Base-by-base conservation (phyloP, 176 grass and related monocot genomes). In the Aegilops speltoides region DNA sequence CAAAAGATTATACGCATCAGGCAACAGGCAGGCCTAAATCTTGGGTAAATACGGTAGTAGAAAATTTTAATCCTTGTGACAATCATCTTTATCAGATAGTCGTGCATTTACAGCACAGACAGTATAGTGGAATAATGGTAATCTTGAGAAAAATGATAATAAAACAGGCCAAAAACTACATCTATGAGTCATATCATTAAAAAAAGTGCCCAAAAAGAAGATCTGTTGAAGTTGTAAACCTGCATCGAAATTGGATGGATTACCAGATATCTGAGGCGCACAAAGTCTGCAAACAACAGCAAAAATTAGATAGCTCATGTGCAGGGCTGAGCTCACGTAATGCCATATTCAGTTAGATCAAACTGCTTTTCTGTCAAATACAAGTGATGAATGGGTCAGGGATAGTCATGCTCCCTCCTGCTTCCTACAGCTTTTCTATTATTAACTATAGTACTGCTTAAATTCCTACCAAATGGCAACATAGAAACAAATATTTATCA, bases 111-210 rank as follows among this genome's bases (percentile, higher is more conserved):
- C 79, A 82, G 50, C 19, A 82, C 45, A 32, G 33, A 23, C 7
- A 68, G 6, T 82, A 56, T 32, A 76, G 45, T 26, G 17, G 74
- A 32, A 52, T 82, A 22, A 68, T 50, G 79, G 41, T 34, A 52
- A 82, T 23, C 19, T 23, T 68, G 19, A 68, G 40, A 50, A 67
- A 80, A 52, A 32, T 31, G 63, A 43, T 26, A 68, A 68, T 22
- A 68, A n/a, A 19, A 68, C 67, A 81, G 26, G 64, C 64, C 63
- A 68, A 81, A 50, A 68, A 33, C 40, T 81, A 32, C 26, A 81
- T 68, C 25, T 5, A 32, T 8, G 61, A 48, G 63, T 45, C 52
- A 61, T 61, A 67, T 68, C 17, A 33, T 23, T 34, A 7, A 50
- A 52, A 48, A 22, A n/a, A 52, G 41, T 68, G 11, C 12, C 45